A percentile compares a stretch with the other conserved stretches of the same genome.
Evolutionary conservation across 1,139 yeast genomes (phyloP).

Genomic region (Hanseniaspora sp.): DNA sequence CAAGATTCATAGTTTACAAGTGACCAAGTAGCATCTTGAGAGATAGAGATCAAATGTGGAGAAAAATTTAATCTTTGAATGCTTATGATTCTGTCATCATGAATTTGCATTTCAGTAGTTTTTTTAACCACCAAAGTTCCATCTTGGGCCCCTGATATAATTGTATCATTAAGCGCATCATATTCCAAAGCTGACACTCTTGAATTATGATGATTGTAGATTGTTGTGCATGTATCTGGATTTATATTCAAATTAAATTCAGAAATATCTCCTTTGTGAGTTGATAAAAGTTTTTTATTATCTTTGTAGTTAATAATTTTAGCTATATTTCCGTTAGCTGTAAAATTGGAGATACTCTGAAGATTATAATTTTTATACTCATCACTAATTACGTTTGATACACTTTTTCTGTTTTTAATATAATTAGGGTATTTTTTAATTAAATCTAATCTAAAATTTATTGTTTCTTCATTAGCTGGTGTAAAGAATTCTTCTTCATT

Average conservation of each 20-base stretch:
- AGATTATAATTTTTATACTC: background rate
- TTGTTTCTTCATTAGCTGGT: slow-evolving; percentile 55
- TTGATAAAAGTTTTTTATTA: slow-evolving; percentile 48
- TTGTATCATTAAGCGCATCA: background rate
- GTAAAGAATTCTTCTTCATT: slow-evolving; percentile 70
- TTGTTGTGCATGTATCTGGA: background rate
- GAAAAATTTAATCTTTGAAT: slow-evolving; percentile 27
- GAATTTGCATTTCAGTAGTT: background rate
- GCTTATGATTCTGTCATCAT: slow-evolving; percentile 5
- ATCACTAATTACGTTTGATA: background rate
- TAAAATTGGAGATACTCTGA: background rate
- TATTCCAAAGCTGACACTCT: slow-evolving; percentile 9
- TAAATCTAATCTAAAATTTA: slow-evolving; percentile 43
- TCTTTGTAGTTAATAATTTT: slow-evolving; percentile 35
- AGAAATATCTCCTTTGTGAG: slow-evolving; percentile 61
- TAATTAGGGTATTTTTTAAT: slow-evolving; percentile 26
- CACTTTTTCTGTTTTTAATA: background rate
- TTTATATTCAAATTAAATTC: background rate
- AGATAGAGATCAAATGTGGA: slow-evolving; percentile 51
- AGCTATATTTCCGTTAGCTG: slow-evolving; percentile 25
- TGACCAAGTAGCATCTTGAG: slow-evolving; percentile 83
- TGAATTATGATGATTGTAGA: slow-evolving; percentile 6
- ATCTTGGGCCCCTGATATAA: slow-evolving; percentile 10
- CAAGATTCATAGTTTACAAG: slow-evolving; percentile 61
- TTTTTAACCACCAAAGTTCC: background rate